Percentiles rank a stretch among this genome's conserved stretches.
phyloP scores from a whole-genome alignment of 2,329 filamentous ascomycete genomes.

The Aureobasidium sp. region DNA sequence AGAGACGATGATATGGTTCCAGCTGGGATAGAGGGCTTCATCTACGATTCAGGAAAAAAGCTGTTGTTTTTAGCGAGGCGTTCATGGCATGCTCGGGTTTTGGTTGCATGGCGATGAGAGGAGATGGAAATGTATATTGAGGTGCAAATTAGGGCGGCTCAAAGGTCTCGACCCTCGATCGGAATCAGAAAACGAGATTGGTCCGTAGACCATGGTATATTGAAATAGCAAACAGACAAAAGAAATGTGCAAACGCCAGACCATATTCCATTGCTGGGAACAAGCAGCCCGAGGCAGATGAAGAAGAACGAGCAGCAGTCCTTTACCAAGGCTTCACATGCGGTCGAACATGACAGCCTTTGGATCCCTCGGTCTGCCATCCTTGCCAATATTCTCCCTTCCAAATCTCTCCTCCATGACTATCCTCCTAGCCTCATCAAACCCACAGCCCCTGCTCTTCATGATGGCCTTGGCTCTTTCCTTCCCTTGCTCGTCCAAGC shows the following conservation, averaged over 20 bases:
- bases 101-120: not conserved
- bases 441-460: constrained; percentile 72
- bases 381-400: constrained; percentile 78
- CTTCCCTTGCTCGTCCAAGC: constrained; percentile 75
- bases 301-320: not conserved
- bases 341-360: constrained; percentile 81
- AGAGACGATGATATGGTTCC: constrained; percentile 9
- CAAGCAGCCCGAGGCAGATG: not conserved
- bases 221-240: not conserved
- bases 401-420: constrained; percentile 82
- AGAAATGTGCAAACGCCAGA: not conserved
- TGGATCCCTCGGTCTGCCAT: constrained; percentile 80
- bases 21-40: not conserved
- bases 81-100: constrained; percentile 10
- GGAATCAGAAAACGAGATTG: not conserved
- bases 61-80: constrained; percentile 13
- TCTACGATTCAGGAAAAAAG: not conserved
- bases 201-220: not conserved
- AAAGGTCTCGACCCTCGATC: not conserved
- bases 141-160: not conserved
- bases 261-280: not conserved
- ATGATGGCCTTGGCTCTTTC: constrained; percentile 80
- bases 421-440: constrained; percentile 82
- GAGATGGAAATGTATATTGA: constrained; percentile 1
- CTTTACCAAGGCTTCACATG: not conserved